Conservation (phyloP, 176 grass and related monocot species). For the Olyra latifolia region DNA sequence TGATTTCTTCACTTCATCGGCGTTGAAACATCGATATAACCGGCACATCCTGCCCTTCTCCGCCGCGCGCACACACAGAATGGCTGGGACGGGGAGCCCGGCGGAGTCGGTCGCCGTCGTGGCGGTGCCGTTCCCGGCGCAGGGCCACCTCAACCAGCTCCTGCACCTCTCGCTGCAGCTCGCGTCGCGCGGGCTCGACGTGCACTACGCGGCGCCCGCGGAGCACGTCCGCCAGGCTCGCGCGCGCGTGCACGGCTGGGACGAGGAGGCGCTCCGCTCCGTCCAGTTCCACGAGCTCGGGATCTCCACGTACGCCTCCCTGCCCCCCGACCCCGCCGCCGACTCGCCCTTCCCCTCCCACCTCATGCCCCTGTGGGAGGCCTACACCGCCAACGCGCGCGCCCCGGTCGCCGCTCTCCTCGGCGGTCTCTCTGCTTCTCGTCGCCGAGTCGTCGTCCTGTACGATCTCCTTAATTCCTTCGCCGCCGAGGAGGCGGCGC, state of each 20-base stretch:
- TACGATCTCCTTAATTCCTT: slow-evolving; percentile 41
- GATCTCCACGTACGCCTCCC: slow-evolving; percentile 28
- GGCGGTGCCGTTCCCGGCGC: slow-evolving; percentile 62
- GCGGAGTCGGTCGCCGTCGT: slow-evolving; percentile 31
- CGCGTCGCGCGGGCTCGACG: slow-evolving; percentile 34
- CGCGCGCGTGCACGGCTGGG: not conserved
- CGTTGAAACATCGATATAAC: not conserved
- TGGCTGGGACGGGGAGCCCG: not conserved
- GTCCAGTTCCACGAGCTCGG: slow-evolving; percentile 38
- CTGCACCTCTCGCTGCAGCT: slow-evolving; percentile 64
- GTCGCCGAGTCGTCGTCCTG: slow-evolving; percentile 45
- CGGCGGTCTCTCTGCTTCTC: slow-evolving; percentile 20
- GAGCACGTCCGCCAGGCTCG: slow-evolving; percentile 11
- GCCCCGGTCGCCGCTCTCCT: slow-evolving; percentile 46
- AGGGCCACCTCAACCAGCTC: slow-evolving; percentile 83
- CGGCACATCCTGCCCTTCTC: no score
- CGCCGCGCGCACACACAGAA: not conserved
- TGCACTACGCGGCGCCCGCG: slow-evolving; percentile 45
- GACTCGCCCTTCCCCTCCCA: slow-evolving; percentile 38
- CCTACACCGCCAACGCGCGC: slow-evolving; percentile 30
- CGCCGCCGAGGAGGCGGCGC: slow-evolving; percentile 40
- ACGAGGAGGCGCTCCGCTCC: not conserved
- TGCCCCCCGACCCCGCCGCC: slow-evolving; percentile 19
- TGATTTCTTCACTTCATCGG: not conserved
- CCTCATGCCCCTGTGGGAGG: slow-evolving; percentile 28